Evolutionary conservation across 2,329 filamentous ascomycete species (phyloP), one percentile per base, ranked within the genome.

Genomic region (Colletotrichum graminicola): DNA sequence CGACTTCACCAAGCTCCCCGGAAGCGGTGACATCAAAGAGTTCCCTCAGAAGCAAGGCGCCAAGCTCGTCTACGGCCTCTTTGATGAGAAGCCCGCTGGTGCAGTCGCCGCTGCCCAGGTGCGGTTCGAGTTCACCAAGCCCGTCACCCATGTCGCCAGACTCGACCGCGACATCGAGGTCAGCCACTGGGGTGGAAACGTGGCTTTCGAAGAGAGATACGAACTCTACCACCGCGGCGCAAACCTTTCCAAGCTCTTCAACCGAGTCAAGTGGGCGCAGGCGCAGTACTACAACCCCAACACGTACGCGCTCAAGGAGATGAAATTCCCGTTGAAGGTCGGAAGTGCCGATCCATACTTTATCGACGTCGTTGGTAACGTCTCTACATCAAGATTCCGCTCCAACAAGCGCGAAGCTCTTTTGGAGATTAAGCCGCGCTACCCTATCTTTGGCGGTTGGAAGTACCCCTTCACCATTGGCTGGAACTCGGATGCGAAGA

Each of bases 371-470:
- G 97, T 99, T 78, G 96, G 96, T 75, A 99, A 99, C 79, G 94
- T 99, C 39, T 97, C 95, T 36, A 99, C 96, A 0, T 97, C 94
- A 67, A 89, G 89, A 73, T 99, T 97, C 88, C 89, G 95, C 73
- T 90, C 87, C 75, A 93, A 90, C 79, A 89, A 88, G 79, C 90
- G 92, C 29, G 93, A 95, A 81, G 92, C 93, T n/a, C 84, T 92
- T 52, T 88, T 99, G 36, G 95, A 98, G 82, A 87, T 98, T 74
- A 96, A 95, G 86, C 96, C 96, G 26, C 90, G 96, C 63, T 99
- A 97, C 82, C 96, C 96, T n/a, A 82, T 99, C 32, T 99, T 98
- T 77, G 96, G 96, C 72, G 94, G 94, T 72, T 99, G 96, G 96
- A 97, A 97, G 82, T 98, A 98, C 83, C 96, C 93, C 75, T 99